phyloP scores from a whole-genome alignment of 371 early-diverging fungal genomes.

The Mucor lusitanicus region DNA sequence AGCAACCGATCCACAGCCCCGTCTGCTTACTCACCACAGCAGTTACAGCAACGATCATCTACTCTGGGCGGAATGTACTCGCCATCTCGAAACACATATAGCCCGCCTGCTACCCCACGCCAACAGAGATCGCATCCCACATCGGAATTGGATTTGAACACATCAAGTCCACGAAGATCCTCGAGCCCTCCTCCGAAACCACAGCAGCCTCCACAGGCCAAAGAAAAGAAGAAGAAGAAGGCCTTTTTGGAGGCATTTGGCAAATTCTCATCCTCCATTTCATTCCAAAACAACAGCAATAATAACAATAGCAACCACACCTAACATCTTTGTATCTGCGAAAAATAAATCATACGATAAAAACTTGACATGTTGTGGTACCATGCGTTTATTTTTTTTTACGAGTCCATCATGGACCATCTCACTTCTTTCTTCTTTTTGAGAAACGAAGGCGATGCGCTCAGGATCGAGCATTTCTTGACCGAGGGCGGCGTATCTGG shows the following conservation, averaged over 20 bases:
- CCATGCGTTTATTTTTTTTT: not conserved
- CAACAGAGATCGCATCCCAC: slow-evolving; percentile 16
- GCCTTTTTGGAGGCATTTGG: slow-evolving; percentile 42
- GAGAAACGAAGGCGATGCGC: not conserved
- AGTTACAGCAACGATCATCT: not conserved
- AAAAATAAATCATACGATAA: slow-evolving; percentile 1
- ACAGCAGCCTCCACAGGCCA: not conserved
- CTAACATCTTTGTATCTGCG: not conserved
- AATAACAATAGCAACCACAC: not conserved
- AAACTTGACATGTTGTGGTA: not conserved
- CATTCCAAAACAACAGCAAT: slow-evolving; percentile 16
- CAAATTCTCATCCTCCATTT: slow-evolving; percentile 36
- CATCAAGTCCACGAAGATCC: slow-evolving; percentile 11
- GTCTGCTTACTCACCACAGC: not conserved
- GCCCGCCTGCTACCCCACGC: slow-evolving; percentile 19
- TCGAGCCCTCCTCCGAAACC: slow-evolving; percentile 9
- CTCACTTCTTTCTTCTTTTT: slow-evolving; percentile 16
- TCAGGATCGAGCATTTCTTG: not conserved
- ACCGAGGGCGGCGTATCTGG: not conserved
- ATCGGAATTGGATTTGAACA: slow-evolving; percentile 4
- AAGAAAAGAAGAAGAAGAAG: slow-evolving; percentile 40
- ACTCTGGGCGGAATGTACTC: not conserved
- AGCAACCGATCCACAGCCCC: not conserved
- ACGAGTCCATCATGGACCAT: slow-evolving; percentile 5
- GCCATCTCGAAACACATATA: slow-evolving; percentile 2